These are phyloP conservation scores for Backusella tuberculispora DNA, from an alignment of 192 early-diverging fungal genomes.

Conservation along the genomic window DNA sequence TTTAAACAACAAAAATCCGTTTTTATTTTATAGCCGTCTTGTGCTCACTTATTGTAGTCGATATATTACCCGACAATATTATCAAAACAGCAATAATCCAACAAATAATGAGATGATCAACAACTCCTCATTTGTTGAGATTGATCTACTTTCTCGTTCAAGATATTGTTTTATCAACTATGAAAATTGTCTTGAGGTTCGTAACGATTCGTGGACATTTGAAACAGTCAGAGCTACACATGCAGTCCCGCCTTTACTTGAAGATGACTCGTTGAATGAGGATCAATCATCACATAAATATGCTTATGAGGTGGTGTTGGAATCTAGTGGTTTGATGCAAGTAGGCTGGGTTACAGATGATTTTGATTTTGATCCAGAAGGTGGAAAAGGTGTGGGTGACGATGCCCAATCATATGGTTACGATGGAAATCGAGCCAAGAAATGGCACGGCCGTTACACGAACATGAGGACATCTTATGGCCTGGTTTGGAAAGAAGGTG, in stretches of 20 bases:
- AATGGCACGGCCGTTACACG: conserved; percentile 62
- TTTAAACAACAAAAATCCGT: conserved; percentile 17
- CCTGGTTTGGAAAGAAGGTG: conserved; percentile 51
- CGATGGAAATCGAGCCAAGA: conserved; percentile 63
- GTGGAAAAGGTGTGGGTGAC: conserved; percentile 73
- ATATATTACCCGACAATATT: not conserved
- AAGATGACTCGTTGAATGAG: not conserved
- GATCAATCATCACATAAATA: not conserved
- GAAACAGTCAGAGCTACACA: conserved; percentile 33
- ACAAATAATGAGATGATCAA: not conserved
- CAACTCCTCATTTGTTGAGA: conserved; percentile 1
- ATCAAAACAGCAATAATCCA: not conserved
- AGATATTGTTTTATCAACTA: conserved; percentile 31
- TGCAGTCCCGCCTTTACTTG: conserved; percentile 8
- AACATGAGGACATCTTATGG: conserved; percentile 37
- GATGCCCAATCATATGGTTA: conserved; percentile 64
- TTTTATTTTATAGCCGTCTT: conserved; percentile 23
- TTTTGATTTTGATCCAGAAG: conserved; percentile 62
- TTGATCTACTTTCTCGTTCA: conserved; percentile 18
- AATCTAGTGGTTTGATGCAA: conserved; percentile 66
- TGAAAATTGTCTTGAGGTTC: conserved; percentile 25
- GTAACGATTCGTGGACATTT: conserved; percentile 44
- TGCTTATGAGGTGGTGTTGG: conserved; percentile 57
- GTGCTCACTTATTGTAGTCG: conserved; percentile 20
- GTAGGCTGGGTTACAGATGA: conserved; percentile 61